phyloP scores from a whole-genome alignment of 306 rosid genomes.

The Mimosa bimucronata region DNA sequence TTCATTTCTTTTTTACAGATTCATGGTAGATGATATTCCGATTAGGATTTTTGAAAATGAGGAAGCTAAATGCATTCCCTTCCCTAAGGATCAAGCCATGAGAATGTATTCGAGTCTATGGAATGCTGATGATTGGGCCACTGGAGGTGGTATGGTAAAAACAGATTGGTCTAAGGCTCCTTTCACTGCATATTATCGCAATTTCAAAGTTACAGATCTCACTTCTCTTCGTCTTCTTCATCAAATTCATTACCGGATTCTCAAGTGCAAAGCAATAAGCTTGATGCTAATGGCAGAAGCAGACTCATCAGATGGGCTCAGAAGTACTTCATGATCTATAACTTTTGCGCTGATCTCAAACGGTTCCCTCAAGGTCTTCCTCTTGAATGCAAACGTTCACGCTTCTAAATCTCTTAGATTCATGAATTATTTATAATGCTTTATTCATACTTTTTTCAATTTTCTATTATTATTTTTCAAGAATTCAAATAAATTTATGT shows the following conservation, averaged over 20 bases:
- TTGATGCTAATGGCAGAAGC: conserved; percentile 50
- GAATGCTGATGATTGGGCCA: conserved; percentile 86
- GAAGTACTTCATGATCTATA: conserved; percentile 52
- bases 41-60: conserved; percentile 70
- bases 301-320: conserved; percentile 56
- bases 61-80: conserved; percentile 57
- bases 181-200: conserved; percentile 59
- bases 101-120: conserved; percentile 65
- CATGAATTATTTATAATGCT: background rate
- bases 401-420: conserved; percentile 23
- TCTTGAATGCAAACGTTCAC: conserved; percentile 40
- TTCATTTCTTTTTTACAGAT: no score
- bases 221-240: conserved; percentile 24
- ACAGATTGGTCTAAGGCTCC: conserved; percentile 78
- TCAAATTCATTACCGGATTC: conserved; percentile 31
- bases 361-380: conserved; percentile 60
- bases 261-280: conserved; percentile 32
- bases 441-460: background rate
- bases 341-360: conserved; percentile 50
- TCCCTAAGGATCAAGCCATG: conserved; percentile 72
- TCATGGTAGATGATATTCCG: conserved; percentile 33
- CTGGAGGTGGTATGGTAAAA: conserved; percentile 75
- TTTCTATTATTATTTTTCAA: background rate
- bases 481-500: background rate
- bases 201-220: conserved; percentile 35